Conservation (phyloP, 768 basidiomycete genomes). For the Myochromella boudieri region DNA sequence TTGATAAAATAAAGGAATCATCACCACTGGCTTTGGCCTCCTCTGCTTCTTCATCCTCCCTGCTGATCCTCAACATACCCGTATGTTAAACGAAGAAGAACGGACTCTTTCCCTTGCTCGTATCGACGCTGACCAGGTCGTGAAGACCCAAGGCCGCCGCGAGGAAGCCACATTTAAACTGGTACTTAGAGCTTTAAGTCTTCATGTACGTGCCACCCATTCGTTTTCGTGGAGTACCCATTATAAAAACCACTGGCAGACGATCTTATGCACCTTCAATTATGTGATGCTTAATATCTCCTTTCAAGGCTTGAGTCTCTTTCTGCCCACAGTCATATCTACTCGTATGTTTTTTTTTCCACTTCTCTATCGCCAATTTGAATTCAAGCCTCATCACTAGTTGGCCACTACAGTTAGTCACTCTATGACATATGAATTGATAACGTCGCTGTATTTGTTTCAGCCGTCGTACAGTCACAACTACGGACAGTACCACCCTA, state of each 20-base stretch:
- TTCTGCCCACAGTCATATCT: constrained; percentile 42
- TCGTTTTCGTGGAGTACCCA: neutral
- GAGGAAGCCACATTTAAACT: constrained; percentile 29
- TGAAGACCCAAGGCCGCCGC: constrained; percentile 24
- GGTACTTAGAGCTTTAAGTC: constrained; percentile 29
- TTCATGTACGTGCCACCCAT: constrained; percentile 23
- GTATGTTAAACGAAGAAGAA: constrained; percentile 32
- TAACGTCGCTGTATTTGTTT: neutral
- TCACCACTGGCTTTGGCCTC: constrained; percentile 35
- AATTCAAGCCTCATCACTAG: constrained; percentile 1
- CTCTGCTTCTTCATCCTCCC: constrained; percentile 35
- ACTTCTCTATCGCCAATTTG: too few relatives aligned
- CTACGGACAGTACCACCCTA: constrained; percentile 51
- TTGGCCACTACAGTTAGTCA: constrained; percentile 26
- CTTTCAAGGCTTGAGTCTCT: constrained; percentile 28
- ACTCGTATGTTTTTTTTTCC: constrained; percentile 31
- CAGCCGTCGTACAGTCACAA: constrained; percentile 45
- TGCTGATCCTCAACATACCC: constrained; percentile 32
- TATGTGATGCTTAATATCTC: constrained; percentile 29
- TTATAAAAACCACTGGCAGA: constrained; percentile 12
- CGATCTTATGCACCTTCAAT: constrained; percentile 18
- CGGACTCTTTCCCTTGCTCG: constrained; percentile 32
- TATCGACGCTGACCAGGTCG: constrained; percentile 33
- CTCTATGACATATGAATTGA: neutral
- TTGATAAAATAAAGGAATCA: constrained; percentile 24